Conservation (phyloP, 352 stramenopile genomes). For the Phytophthora citrophthora region DNA sequence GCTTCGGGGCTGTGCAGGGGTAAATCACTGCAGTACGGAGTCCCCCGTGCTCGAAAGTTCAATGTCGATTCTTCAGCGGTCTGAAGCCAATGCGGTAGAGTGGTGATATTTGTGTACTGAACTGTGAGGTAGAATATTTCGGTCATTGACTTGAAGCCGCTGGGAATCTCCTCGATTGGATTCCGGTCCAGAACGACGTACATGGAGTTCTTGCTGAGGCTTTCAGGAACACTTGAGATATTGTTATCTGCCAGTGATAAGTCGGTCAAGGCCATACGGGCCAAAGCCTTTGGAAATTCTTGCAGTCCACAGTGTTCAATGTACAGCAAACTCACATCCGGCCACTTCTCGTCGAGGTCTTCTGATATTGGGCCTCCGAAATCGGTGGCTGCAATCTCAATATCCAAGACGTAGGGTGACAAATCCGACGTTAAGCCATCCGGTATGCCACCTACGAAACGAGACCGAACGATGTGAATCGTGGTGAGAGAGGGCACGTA, state of each 20-base stretch:
- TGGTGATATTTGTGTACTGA: slow-evolving; percentile 19
- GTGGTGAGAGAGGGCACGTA: slow-evolving; percentile 34
- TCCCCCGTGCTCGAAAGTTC: slow-evolving; percentile 15
- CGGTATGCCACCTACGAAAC: slow-evolving; percentile 24
- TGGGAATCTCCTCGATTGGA: slow-evolving; percentile 19
- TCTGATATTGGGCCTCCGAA: slow-evolving; percentile 25
- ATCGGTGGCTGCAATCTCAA: slow-evolving; percentile 40
- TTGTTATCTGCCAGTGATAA: slow-evolving; percentile 50
- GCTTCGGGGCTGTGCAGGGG: neutral
- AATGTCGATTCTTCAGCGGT: neutral
- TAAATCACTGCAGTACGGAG: slow-evolving; percentile 18
- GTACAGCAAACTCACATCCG: slow-evolving; percentile 39
- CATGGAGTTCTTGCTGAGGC: slow-evolving; percentile 30
- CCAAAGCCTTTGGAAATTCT: slow-evolving; percentile 26
- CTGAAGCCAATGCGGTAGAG: slow-evolving; percentile 25
- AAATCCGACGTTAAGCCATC: slow-evolving; percentile 44
- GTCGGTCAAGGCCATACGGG: slow-evolving; percentile 35
- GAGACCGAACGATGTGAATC: slow-evolving; percentile 41
- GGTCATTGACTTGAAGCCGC: slow-evolving; percentile 7
- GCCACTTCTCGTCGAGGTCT: slow-evolving; percentile 41
- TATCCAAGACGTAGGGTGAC: slow-evolving; percentile 35
- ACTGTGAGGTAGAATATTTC: slow-evolving; percentile 19
- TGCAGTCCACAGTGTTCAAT: slow-evolving; percentile 46
- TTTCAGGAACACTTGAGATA: slow-evolving; percentile 38
- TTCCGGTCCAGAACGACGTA: slow-evolving; percentile 52